These are phyloP conservation scores for Sordariomycetes sp. DNA, from an alignment of 2,329 filamentous ascomycete genomes.

Conservation along the genomic window DNA sequence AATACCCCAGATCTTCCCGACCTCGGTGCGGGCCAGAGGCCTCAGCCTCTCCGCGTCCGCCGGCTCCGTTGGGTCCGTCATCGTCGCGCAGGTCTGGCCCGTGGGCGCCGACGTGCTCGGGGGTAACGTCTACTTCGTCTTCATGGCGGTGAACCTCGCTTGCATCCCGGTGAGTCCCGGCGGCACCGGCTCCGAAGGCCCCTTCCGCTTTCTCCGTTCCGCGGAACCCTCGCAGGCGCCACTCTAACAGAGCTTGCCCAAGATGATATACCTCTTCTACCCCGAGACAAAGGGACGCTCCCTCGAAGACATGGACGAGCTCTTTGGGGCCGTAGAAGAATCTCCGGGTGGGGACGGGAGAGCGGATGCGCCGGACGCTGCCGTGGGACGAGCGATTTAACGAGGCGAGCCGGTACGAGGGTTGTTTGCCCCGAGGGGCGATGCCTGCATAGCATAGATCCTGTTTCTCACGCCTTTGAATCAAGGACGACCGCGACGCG, in stretches of 20 bases:
- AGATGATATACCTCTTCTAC: constrained; percentile 25
- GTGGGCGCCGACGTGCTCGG: constrained; percentile 35
- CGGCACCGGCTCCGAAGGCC: neutral
- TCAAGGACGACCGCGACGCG: too few relatives aligned
- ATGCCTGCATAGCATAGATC: neutral
- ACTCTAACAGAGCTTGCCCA: neutral
- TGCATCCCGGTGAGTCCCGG: constrained; percentile 25
- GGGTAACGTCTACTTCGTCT: constrained; percentile 41
- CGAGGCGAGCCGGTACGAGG: neutral
- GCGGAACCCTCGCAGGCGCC: neutral
- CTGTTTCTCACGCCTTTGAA: too few relatives aligned
- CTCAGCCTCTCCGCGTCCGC: constrained; percentile 41
- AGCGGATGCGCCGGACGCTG: neutral
- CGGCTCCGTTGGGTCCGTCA: constrained; percentile 39
- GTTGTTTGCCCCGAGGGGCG: neutral
- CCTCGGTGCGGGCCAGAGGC: constrained; percentile 38
- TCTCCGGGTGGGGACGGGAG: neutral
- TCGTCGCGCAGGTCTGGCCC: constrained; percentile 41
- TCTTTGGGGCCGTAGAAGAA: constrained; percentile 17
- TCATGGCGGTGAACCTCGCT: constrained; percentile 35
- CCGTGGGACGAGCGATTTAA: neutral
- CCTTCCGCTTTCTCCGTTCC: constrained; percentile 1
- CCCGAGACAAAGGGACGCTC: constrained; percentile 28
- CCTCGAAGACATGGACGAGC: constrained; percentile 28
- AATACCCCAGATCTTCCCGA: constrained; percentile 40